Evolutionary conservation across 768 basidiomycete species (phyloP), one percentile per base, ranked within the genome.

Genomic region (Chalciporus piperatus): DNA sequence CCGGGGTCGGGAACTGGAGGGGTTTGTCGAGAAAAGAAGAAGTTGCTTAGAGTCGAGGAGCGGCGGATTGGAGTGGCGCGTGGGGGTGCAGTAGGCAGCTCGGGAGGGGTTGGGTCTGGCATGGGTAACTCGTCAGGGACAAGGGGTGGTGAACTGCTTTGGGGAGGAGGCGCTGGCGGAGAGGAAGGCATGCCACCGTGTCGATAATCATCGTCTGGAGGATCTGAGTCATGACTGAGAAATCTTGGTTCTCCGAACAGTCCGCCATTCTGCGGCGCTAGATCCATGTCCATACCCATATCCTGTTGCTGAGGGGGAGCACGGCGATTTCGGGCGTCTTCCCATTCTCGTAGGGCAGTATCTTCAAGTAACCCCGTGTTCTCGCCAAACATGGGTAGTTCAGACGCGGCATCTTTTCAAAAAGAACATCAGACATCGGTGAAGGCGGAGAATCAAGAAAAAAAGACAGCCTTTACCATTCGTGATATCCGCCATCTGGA

Each of bases 171-270:
- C 0, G 23, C 46, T 2, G 60, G 43, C 7, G 61, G 55, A 39
- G 68, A 61, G 6, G 55, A 59, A 41, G 32, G 59, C 30, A 20
- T 40, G 16, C 25, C 33, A 3, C 7, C 48, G 22, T 37, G 35
- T 41, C 8, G 43, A 17, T 48, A 38, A 6, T 10, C 43, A 30
- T 41, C 45, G 12, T 57, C 61, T 45, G 56, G 62, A 3, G 58
- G 60, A 46, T 64, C 63, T 38, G 48, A 58, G 6, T 57, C 35
- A 20, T 62, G 46, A 16, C 60, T 65, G 4, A 76, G 57, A n/a
- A 66, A 59, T 23, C 61, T 70, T 0, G 76, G 71, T 50, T 62
- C 62, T 2, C 72, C 75, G 27, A 76, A 76, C 8, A 54, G 14
- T 33, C 35, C 44, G 10, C 25, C 12, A 22, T 14, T 30, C 4